Conservation (phyloP, 768 basidiomycete genomes). For the Terana coerulea region DNA sequence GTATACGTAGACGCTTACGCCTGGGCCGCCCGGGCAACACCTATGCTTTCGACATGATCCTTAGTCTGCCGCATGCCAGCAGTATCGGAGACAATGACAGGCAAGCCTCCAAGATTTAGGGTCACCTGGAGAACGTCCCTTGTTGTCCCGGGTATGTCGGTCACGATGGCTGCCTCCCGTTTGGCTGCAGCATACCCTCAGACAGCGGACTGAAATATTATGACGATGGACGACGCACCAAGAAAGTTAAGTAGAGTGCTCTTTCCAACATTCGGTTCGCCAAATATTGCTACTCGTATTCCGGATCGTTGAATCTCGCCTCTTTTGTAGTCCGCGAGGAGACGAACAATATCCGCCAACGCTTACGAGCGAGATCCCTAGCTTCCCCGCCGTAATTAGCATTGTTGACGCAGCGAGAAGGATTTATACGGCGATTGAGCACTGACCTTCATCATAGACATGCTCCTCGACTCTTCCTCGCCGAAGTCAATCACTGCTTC, state of each 20-base stretch:
- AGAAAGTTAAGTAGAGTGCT: slow-evolving; percentile 84
- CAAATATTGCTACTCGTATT: slow-evolving; percentile 82
- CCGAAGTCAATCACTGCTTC: slow-evolving; percentile 94
- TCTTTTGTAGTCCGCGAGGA: slow-evolving; percentile 67
- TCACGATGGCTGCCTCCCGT: slow-evolving; percentile 87
- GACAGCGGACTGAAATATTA: slow-evolving; percentile 19
- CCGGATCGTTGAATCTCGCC: slow-evolving; percentile 85
- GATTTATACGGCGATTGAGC: background rate
- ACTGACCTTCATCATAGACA: slow-evolving; percentile 65
- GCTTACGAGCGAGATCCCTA: slow-evolving; percentile 32
- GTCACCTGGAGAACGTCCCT: slow-evolving; percentile 83
- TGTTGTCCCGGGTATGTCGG: slow-evolving; percentile 84
- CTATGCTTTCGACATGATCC: slow-evolving; percentile 76
- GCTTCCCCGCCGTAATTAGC: slow-evolving; percentile 7
- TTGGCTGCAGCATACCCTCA: slow-evolving; percentile 47
- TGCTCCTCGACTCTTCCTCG: slow-evolving; percentile 90
- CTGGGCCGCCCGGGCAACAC: slow-evolving; percentile 67
- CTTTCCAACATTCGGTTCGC: slow-evolving; percentile 94
- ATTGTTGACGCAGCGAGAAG: background rate
- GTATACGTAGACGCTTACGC: too few relatives aligned
- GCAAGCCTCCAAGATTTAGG: slow-evolving; percentile 84
- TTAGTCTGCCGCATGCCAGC: slow-evolving; percentile 73
- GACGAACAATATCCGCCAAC: slow-evolving; percentile 45
- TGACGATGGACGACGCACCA: slow-evolving; percentile 46
- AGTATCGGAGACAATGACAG: slow-evolving; percentile 79